Base-by-base conservation (phyloP, 768 basidiomycete species). In the Xerocomellus dryophilus region DNA sequence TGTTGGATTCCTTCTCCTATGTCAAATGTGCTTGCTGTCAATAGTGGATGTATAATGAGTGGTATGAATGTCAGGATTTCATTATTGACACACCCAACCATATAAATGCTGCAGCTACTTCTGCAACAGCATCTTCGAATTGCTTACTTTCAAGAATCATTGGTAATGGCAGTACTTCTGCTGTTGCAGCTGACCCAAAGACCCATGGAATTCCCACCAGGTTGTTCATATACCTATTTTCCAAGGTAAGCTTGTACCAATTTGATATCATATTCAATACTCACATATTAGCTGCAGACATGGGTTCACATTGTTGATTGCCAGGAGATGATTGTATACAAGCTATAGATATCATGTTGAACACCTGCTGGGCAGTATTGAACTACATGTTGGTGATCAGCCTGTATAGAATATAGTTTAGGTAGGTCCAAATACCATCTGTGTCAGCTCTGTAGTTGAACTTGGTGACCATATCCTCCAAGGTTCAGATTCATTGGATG, bases 401-500 rank as follows among this genome's bases (percentile, higher is more conserved):
- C 12, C 5, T n/a, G 1, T 2, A 15, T 34, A 9, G 27, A 38
- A 36, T 18, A 14, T 5, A 27, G 27, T 46, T 2, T 12, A 47
- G n/a, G 21, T 11, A 18, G 6, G 23, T 36, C 14, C 6, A 21
- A 47, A 25, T 35, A 47, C 54, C n/a, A 25, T 5, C 11, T 31
- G 39, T 12, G 54, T 43, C 11, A 47, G 17, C 17, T 54, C 36
- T 41, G 51, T 48, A 2, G 10, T 50, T 18, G 15, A 10, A 29
- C 40, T 41, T 39, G 52, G 44, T 43, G 46, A 48, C 56, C 56
- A 60, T 18, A 54, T 27, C 1, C 18, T 39, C 56, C 56, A 58
- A 8, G 49, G 3, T 12, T 7, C 35, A 43, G 11, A 1, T 31
- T 34, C 14, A 29, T 29, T 9, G 9, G 27, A 29, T 29, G 27